Evolutionary conservation across 2,329 filamentous ascomycete genomes (phyloP).

Genomic region (Xylariaceae sp.): DNA sequence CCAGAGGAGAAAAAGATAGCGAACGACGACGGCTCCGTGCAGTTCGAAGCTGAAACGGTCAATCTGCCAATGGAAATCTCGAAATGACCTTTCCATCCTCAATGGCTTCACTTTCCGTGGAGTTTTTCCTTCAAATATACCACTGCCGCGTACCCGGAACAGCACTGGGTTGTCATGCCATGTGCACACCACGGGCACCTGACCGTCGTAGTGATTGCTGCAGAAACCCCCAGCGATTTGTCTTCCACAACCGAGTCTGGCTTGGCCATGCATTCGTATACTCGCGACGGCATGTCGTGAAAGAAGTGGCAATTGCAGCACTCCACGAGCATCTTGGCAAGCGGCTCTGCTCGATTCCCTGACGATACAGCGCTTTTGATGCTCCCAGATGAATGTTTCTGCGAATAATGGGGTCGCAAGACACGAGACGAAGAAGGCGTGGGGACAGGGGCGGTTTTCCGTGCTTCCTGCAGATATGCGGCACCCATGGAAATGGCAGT

Average conservation of each 20-base stretch:
- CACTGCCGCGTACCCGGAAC: constrained; percentile 71
- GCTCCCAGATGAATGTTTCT: constrained; percentile 36
- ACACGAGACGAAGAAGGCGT: constrained; percentile 34
- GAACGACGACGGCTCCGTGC: not conserved
- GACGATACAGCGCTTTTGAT: constrained; percentile 29
- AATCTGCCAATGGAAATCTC: not conserved
- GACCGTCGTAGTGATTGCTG: constrained; percentile 65
- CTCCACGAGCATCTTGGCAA: constrained; percentile 70
- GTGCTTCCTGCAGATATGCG: constrained; percentile 47
- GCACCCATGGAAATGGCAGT: constrained; percentile 37
- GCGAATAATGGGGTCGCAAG: constrained; percentile 38
- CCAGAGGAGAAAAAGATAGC: not conserved
- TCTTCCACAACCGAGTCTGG: constrained; percentile 62
- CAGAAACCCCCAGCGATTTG: constrained; percentile 58
- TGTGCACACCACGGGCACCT: constrained; percentile 77
- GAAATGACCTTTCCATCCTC: not conserved
- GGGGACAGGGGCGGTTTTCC: constrained; percentile 41
- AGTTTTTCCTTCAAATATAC: constrained; percentile 71
- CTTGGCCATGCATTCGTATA: constrained; percentile 70
- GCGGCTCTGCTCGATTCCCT: constrained; percentile 45
- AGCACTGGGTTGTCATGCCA: constrained; percentile 72
- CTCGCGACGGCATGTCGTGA: constrained; percentile 69
- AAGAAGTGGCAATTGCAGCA: constrained; percentile 70
- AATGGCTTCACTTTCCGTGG: constrained; percentile 47
- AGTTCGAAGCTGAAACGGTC: not conserved